Evolutionary conservation across 2,329 filamentous ascomycete genomes (phyloP).

Genomic region (Trichoderma endophyticum): DNA sequence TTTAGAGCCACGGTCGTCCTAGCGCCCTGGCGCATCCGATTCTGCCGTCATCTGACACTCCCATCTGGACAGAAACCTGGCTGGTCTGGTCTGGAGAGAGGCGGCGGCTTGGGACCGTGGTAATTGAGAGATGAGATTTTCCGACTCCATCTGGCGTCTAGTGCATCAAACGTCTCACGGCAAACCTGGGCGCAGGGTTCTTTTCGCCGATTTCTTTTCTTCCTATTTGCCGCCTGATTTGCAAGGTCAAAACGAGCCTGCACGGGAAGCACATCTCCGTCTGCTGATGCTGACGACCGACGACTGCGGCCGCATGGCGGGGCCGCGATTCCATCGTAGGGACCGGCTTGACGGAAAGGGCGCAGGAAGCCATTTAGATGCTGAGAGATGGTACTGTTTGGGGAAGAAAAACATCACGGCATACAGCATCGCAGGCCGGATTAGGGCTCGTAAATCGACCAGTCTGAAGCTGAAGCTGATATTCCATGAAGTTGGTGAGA

Average conservation of each 20-base stretch:
- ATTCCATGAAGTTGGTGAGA: background rate
- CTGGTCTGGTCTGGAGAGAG: background rate
- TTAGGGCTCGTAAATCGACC: background rate
- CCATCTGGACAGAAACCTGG: background rate
- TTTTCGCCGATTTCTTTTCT: background rate
- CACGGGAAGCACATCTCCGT: slow-evolving; percentile 9
- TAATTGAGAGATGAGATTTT: background rate
- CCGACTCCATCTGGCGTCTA: background rate
- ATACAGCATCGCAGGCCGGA: background rate
- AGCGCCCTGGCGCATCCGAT: slow-evolving; percentile 9
- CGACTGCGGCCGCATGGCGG: slow-evolving; percentile 15
- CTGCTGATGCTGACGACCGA: slow-evolving; percentile 16
- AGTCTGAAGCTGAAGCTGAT: background rate
- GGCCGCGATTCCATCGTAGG: slow-evolving; percentile 11
- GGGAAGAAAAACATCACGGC: background rate
- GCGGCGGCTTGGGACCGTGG: background rate
- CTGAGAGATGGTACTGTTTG: background rate
- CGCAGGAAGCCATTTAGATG: background rate
- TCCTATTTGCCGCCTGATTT: background rate
- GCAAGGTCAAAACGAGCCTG: background rate
- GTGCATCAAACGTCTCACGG: background rate
- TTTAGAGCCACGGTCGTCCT: background rate
- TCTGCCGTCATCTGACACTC: slow-evolving; percentile 18
- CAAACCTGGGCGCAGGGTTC: background rate
- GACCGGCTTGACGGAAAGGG: background rate